A percentile compares a stretch with the other conserved stretches of the same genome.
Evolutionary conservation across 2,329 filamentous ascomycete species (phyloP).

Genomic region (Phyllachora maydis): DNA sequence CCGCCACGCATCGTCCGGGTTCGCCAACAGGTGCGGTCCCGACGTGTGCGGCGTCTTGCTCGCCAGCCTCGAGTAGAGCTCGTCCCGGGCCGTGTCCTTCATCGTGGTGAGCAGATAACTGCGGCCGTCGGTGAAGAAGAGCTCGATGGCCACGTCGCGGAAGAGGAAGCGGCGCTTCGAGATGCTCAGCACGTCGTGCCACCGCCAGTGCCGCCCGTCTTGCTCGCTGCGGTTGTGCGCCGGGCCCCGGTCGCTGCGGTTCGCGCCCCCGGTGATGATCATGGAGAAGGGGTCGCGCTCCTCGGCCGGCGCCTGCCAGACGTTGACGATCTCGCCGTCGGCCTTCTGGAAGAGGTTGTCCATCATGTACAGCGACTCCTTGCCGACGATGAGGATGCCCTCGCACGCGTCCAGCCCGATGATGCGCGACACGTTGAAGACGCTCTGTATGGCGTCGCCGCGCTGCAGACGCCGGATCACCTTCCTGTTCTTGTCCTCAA

Average conservation of each 20-base stretch:
- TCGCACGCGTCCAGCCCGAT: slow-evolving; percentile 86
- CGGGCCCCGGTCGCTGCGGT: slow-evolving; percentile 16
- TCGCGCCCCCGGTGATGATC: slow-evolving; percentile 37
- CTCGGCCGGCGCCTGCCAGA: slow-evolving; percentile 79
- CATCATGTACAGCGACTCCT: slow-evolving; percentile 80
- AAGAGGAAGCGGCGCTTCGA: slow-evolving; percentile 92
- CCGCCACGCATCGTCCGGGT: slow-evolving; percentile 79
- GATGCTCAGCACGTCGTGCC: slow-evolving; percentile 84
- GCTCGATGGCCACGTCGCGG: slow-evolving; percentile 85
- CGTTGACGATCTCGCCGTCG: slow-evolving; percentile 91
- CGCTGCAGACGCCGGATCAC: slow-evolving; percentile 86
- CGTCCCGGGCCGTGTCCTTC: slow-evolving; percentile 52
- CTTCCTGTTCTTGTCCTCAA: slow-evolving; percentile 95
- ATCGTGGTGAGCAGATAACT: slow-evolving; percentile 85
- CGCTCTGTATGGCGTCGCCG: slow-evolving; percentile 78
- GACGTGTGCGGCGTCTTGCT: slow-evolving; percentile 64
- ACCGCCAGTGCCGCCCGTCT: slow-evolving; percentile 78
- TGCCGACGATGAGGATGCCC: slow-evolving; percentile 81
- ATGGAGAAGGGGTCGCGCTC: slow-evolving; percentile 91
- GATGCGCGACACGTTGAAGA: slow-evolving; percentile 89
- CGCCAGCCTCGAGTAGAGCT: slow-evolving; percentile 57
- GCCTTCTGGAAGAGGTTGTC: slow-evolving; percentile 91
- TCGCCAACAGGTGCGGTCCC: slow-evolving; percentile 45
- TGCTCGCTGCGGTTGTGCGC: slow-evolving; percentile 43
- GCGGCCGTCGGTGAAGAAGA: slow-evolving; percentile 91